These are phyloP conservation scores for Cyberlindnera xylosilytica DNA, from an alignment of 805 yeast species.

Conservation along the genomic window DNA sequence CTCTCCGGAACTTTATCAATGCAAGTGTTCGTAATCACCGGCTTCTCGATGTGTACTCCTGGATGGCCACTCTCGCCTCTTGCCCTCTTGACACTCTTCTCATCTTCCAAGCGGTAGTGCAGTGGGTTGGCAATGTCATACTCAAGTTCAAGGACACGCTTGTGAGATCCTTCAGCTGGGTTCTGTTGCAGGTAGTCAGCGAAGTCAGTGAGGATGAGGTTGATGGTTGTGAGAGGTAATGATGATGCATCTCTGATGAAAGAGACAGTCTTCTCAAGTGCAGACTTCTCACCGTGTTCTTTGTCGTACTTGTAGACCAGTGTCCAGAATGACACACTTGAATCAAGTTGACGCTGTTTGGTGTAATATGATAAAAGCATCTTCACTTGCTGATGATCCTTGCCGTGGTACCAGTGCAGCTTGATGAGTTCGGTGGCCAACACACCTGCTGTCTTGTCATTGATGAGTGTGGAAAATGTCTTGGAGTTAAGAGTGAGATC, in stretches of 20 bases:
- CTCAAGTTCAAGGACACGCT: constrained; percentile 23
- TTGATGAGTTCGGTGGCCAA: constrained; percentile 35
- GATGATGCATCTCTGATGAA: constrained; percentile 43
- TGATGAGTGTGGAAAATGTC: constrained; percentile 33
- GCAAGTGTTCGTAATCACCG: constrained; percentile 39
- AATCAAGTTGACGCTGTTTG: constrained; percentile 29
- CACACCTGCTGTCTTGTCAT: constrained; percentile 39
- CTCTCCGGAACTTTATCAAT: constrained; percentile 21
- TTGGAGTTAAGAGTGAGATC: constrained; percentile 17
- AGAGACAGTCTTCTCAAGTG: constrained; percentile 42
- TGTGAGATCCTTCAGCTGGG: constrained; percentile 20
- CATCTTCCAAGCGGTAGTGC: constrained; percentile 21
- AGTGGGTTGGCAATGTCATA: constrained; percentile 31
- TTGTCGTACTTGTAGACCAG: constrained; percentile 54
- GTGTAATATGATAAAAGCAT: constrained; percentile 29
- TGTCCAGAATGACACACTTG: constrained; percentile 53
- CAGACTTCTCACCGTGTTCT: constrained; percentile 38
- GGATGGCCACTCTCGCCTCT: constrained; percentile 35
- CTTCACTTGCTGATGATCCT: constrained; percentile 31
- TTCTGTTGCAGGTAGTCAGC: constrained; percentile 34
- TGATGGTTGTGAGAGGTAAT: constrained; percentile 47
- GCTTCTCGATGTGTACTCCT: constrained; percentile 36
- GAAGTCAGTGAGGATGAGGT: constrained; percentile 38
- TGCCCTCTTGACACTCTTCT: constrained; percentile 14
- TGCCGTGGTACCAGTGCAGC: constrained; percentile 28